phyloP scores from a whole-genome alignment of 805 yeast genomes.

The Wickerhamiella azyma region DNA sequence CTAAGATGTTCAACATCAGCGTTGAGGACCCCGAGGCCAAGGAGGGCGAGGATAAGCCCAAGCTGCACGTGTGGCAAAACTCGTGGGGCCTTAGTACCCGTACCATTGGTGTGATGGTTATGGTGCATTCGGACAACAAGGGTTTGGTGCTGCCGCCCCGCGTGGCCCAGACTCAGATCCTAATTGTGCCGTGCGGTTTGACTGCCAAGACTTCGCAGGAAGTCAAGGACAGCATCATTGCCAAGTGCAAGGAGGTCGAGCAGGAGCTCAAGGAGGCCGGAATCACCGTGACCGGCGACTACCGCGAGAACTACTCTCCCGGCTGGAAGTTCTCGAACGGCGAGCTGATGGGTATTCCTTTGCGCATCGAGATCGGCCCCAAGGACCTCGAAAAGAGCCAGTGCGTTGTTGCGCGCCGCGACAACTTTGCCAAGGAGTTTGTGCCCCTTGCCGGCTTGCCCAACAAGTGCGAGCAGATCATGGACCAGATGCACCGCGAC shows the following conservation, averaged over 20 bases:
- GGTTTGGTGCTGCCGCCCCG: slow-evolving; percentile 97
- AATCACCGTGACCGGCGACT: slow-evolving; percentile 71
- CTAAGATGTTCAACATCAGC: slow-evolving; percentile 91
- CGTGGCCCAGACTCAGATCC: slow-evolving; percentile 85
- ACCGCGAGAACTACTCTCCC: slow-evolving; percentile 88
- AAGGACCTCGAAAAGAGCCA: slow-evolving; percentile 72
- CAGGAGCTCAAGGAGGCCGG: slow-evolving; percentile 42
- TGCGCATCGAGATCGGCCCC: slow-evolving; percentile 93
- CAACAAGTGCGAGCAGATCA: slow-evolving; percentile 52
- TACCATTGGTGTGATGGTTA: slow-evolving; percentile 97
- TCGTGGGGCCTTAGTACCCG: slow-evolving; percentile 99
- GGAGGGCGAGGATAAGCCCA: slow-evolving; percentile 46
- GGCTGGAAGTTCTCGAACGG: slow-evolving; percentile 98
- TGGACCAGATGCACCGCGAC: slow-evolving; percentile 69
- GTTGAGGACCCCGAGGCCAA: slow-evolving; percentile 91
- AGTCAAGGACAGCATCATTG: slow-evolving; percentile 52
- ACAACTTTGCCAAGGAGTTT: slow-evolving; percentile 60
- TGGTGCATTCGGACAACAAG: slow-evolving; percentile 97
- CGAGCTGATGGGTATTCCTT: slow-evolving; percentile 91
- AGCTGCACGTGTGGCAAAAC: slow-evolving; percentile 84
- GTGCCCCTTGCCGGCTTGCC: slow-evolving; percentile 56
- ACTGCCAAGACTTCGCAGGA: slow-evolving; percentile 75
- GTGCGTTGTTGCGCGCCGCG: slow-evolving; percentile 87
- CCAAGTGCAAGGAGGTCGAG: slow-evolving; percentile 61
- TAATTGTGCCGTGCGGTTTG: slow-evolving; percentile 88